Base-by-base conservation (phyloP, 2,329 filamentous ascomycete species). In the Grosmannia huntii region DNA sequence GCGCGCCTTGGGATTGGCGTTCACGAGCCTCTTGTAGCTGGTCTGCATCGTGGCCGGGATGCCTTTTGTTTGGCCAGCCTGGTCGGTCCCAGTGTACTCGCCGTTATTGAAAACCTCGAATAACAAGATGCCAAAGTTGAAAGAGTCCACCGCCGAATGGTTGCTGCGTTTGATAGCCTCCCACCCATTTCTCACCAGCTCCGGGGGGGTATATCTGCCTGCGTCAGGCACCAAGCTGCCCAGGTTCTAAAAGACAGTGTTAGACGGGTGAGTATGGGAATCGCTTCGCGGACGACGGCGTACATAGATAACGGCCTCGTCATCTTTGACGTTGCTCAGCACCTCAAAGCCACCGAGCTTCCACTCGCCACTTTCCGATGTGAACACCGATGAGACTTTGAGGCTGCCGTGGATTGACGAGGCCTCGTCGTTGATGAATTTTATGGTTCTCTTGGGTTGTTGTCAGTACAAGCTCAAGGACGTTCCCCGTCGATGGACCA, bases 341-440 rank as follows among this genome's bases (percentile, higher is more conserved):
- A 96, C 81, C 64, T 99, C 94, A 65, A 99, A 95, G 0, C 94
- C 94, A 23, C 87, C 91, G 2, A 99, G 75, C 68, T 95, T 97
- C 94, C 94, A 99, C 73, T 99, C 94, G 59, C 94, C 94, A 67
- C 94, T 96, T 68, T 97, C 92, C 61, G 90, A 90, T 4, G 89
- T 94, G 71, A 91, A 99, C 63, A 99, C 79, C 0, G 92, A 96
- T 0, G 88, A 87, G 23, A 89, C 87, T 62, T 89, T 85, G 56
- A 99, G 76, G 66, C 83, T 89, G 54, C 91, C 94, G 66, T 99
- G 94, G 56, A 99, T 87, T 0, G 91, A 96, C 2, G 86, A 80
- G 3, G 91, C 94, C 64, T 99, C 94, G 53, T 88, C 85, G 67
- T 99, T 99, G 70, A 99, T 89, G 68, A 99, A 99, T 67, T 94